Evolutionary conservation across 257 asterid genomes (phyloP).

Genomic region (Cinchona pubescens): DNA sequence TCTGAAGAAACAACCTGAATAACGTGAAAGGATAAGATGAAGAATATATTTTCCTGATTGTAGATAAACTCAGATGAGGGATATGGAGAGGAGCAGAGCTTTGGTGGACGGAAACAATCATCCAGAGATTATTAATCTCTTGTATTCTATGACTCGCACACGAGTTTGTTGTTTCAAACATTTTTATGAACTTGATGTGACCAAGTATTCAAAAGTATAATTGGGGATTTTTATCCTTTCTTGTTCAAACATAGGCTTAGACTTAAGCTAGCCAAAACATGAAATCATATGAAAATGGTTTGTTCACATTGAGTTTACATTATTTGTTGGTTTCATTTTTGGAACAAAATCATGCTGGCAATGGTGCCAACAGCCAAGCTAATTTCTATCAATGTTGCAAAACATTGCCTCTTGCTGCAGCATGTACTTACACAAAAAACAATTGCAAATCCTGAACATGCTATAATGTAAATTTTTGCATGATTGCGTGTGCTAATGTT

Average conservation of each 20-base stretch:
- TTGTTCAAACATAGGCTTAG: not conserved
- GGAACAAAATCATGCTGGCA: too few relatives aligned
- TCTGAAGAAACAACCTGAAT: not conserved
- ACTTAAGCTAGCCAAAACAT: not conserved
- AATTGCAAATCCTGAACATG: too few relatives aligned
- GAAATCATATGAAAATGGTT: not conserved
- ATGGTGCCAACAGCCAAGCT: too few relatives aligned
- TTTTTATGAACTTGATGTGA: not conserved
- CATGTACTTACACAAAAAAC: too few relatives aligned
- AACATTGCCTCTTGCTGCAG: too few relatives aligned
- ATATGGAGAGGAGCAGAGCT: conserved; percentile 15
- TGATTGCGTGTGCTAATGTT: too few relatives aligned
- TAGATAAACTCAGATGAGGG: conserved; percentile 12
- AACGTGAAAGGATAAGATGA: not conserved
- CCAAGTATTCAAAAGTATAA: not conserved
- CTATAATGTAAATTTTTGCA: too few relatives aligned
- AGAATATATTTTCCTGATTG: not conserved
- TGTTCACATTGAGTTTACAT: not conserved
- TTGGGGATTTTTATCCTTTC: not conserved
- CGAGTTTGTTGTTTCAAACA: not conserved
- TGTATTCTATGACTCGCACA: not conserved
- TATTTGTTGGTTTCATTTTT: too few relatives aligned
- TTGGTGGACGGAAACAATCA: conserved; percentile 29
- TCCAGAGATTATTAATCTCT: conserved; percentile 11
- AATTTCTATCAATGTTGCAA: too few relatives aligned